Base-by-base conservation (phyloP, 2,329 filamentous ascomycete species). In the Parasarocladium wereldwijsianum region DNA sequence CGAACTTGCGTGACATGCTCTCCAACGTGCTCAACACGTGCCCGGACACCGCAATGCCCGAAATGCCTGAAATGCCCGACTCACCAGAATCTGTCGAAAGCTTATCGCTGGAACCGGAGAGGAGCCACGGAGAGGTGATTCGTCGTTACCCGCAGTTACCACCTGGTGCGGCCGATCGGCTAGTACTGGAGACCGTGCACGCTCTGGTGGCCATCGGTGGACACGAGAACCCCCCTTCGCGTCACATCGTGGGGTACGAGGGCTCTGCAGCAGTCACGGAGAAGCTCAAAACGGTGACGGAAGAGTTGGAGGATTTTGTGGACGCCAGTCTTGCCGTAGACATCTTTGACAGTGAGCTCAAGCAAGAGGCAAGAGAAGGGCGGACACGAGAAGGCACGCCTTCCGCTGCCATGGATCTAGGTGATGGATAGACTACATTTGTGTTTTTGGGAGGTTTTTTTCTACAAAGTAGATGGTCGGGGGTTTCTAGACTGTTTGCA, bases 301-400 rank as follows among this genome's bases (percentile, higher is more conserved):
- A 96, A 50, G 90, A 96, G 57, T 58, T 96, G 33, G 90, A 96
- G 51, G 90, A 96, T 41, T 96, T 96, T 52, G 78, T 93, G 17
- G 84, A 93, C 43, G 78, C 85, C 16, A 94, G 85, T 44, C 65
- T 79, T 39, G 77, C 82, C 1, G 85, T 90, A 11, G 86, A 93
- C 49, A 80, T 84, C 17, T 70, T 69, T 36, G 66, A 71, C 24
- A 67, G 57, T 41, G 64, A 69, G 45, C 46, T 70, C 20, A 62
- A 62, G 36, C 54, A 52, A 3, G 66, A 70, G 44, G 66, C 62
- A 3, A 57, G 58, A 29, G 55, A 23, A 14, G 28, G 28, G 4
- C 19, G 28, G 17, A 30, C 28, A 5, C n/a, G 28, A 24, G 28
- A 30, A 18, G 28, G 28, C 3, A 30, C 28, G 5, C 28, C 28